Percentiles rank a stretch among this genome's conserved stretches.
These are phyloP conservation scores for Chamaecyparis obtusa DNA, from an alignment of 75 land plant species.

Conservation along the genomic window DNA sequence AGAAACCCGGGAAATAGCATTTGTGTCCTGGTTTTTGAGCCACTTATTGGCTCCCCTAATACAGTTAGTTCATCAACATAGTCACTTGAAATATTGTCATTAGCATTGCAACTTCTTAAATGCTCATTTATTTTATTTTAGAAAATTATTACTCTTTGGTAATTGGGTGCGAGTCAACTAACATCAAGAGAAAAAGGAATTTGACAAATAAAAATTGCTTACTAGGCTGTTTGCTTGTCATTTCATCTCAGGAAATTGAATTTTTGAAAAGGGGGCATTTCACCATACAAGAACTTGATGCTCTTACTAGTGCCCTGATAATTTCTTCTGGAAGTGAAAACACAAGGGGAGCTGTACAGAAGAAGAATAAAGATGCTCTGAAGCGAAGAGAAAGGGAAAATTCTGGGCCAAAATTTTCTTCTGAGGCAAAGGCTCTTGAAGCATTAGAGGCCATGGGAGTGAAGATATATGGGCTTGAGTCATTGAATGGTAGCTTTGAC, in stretches of 20 bases:
- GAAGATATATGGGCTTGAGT: constrained; percentile 74
- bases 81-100: not conserved
- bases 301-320: constrained; percentile 60
- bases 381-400: constrained; percentile 13
- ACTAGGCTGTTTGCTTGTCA: not conserved
- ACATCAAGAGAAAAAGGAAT: not conserved
- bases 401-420: constrained; percentile 5
- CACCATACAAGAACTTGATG: constrained; percentile 70
- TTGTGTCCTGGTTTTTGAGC: constrained; percentile 59
- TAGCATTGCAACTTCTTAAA: not conserved
- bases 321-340: constrained; percentile 44
- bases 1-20: constrained; percentile 22
- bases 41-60: constrained; percentile 57
- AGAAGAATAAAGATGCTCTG: constrained; percentile 23
- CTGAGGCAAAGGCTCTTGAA: constrained; percentile 49
- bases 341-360: constrained; percentile 17
- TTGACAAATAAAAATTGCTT: not conserved
- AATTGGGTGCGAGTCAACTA: not conserved
- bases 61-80: constrained; percentile 35
- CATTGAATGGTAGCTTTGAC: constrained; percentile 16
- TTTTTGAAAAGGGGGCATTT: constrained; percentile 81
- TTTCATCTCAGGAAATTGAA: constrained; percentile 78
- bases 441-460: constrained; percentile 91
- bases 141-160: not conserved
- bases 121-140: not conserved